Evolutionary conservation across 768 basidiomycete species (phyloP).

Genomic region (Coprinopsis strossmayeri): DNA sequence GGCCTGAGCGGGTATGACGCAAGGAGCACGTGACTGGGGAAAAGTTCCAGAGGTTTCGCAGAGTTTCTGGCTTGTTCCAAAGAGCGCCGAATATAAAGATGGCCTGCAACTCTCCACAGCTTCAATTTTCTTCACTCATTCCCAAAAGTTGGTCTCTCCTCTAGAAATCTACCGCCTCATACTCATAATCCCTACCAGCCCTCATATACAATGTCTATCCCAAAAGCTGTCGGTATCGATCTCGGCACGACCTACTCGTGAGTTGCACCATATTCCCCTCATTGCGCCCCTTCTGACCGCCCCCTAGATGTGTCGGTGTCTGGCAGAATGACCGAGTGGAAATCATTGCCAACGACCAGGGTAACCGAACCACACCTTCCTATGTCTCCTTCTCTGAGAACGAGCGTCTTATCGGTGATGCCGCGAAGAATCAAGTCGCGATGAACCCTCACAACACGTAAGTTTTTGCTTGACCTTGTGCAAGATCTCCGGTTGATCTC

Average conservation of each 20-base stretch:
- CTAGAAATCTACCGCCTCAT: constrained; percentile 6
- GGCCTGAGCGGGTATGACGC: constrained; percentile 14
- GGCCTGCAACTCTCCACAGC: constrained; percentile 14
- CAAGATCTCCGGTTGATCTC: constrained; percentile 4
- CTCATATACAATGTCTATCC: constrained; percentile 38
- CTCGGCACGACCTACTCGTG: constrained; percentile 91
- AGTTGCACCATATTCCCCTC: constrained; percentile 25
- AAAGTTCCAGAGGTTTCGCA: constrained; percentile 43
- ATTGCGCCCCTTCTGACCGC: constrained; percentile 2
- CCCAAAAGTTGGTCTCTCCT: constrained; percentile 9
- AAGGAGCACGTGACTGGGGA: constrained; percentile 26
- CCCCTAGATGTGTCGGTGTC: constrained; percentile 88
- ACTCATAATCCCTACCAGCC: constrained; percentile 1
- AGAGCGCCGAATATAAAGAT: constrained; percentile 28
- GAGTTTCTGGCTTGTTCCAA: constrained; percentile 35
- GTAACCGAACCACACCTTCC: constrained; percentile 92
- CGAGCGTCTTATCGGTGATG: constrained; percentile 98
- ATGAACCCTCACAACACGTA: constrained; percentile 96
- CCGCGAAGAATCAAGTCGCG: constrained; percentile 97
- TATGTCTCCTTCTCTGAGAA: constrained; percentile 93
- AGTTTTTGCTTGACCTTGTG: constrained; percentile 15
- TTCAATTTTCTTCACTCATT: constrained; percentile 15
- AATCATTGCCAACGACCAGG: constrained; percentile 95
- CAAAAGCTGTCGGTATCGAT: constrained; percentile 89
- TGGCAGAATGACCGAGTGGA: constrained; percentile 99